These are phyloP conservation scores for Wickerhamomyces bovis DNA, from an alignment of 805 yeast genomes.

Conservation along the genomic window DNA sequence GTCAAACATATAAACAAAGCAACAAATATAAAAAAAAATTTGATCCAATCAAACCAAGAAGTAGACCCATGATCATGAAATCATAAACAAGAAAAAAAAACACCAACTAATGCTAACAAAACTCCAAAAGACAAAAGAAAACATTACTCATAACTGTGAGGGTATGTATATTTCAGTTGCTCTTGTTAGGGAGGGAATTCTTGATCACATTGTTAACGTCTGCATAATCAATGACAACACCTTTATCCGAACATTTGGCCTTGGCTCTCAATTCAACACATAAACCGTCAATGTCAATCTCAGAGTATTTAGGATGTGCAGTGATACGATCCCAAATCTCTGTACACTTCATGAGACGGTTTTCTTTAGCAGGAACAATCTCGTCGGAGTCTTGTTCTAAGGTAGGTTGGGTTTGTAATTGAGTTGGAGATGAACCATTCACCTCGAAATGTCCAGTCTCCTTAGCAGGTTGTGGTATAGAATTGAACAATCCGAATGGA, in stretches of 20 bases:
- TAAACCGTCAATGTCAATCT: slow-evolving; percentile 89
- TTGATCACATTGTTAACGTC: slow-evolving; percentile 61
- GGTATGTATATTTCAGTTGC: not conserved
- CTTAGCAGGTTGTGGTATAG: slow-evolving; percentile 4
- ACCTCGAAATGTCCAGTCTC: not conserved
- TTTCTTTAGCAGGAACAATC: slow-evolving; percentile 69
- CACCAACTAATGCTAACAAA: not conserved
- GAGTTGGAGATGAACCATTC: not conserved
- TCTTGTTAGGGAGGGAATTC: slow-evolving; percentile 6
- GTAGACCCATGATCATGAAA: not conserved
- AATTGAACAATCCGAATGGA: slow-evolving; percentile 34
- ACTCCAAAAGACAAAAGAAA: not conserved
- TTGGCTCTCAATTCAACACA: slow-evolving; percentile 84
- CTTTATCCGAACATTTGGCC: slow-evolving; percentile 92
- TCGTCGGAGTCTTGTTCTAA: slow-evolving; percentile 28
- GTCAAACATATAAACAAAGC: not conserved
- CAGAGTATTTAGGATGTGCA: slow-evolving; percentile 88
- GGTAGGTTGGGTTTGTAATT: slow-evolving; percentile 2
- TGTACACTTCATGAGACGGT: slow-evolving; percentile 63
- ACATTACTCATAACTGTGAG: not conserved
- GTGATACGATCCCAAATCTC: slow-evolving; percentile 97
- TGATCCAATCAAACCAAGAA: not conserved
- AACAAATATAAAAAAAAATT: not conserved
- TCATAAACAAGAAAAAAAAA: not conserved
- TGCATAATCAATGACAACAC: slow-evolving; percentile 76